Conservation (phyloP, 164 flowering plant genomes). For the Cinnamomum micranthum region DNA sequence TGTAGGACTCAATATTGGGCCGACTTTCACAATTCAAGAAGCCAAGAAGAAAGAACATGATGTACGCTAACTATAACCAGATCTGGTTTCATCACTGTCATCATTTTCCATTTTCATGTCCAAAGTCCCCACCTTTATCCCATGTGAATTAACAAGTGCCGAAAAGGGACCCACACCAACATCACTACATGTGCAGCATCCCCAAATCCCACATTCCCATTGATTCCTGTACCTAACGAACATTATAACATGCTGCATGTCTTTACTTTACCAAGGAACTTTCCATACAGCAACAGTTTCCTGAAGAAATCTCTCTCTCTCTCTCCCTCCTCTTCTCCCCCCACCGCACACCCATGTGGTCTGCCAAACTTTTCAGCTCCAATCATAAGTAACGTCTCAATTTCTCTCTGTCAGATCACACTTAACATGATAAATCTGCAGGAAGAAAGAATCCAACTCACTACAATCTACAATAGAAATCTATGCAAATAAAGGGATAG, state of each 20-base stretch:
- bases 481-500: not conserved
- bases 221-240: not conserved
- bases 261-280: not conserved
- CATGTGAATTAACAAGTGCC: too few species aligned
- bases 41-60: too few species aligned
- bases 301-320: not conserved
- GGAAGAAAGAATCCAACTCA: slow-evolving; percentile 2
- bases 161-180: not conserved
- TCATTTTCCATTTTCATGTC: too few species aligned
- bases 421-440: slow-evolving; percentile 5
- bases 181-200: not conserved
- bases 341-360: not conserved
- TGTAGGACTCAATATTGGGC: too few species aligned
- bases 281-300: not conserved
- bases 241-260: too few species aligned
- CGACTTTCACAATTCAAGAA: too few species aligned
- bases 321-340: not conserved
- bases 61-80: too few species aligned
- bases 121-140: too few species aligned
- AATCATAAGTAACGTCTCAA: not conserved
- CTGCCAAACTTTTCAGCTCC: not conserved
- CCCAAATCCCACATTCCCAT: not conserved
- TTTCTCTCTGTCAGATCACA: not conserved
- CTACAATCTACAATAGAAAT: not conserved
- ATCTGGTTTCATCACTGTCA: too few species aligned